A percentile compares a stretch with the other conserved stretches of the same genome.
phyloP scores from a whole-genome alignment of 2,329 filamentous ascomycete species.

The Lachnellula subtilissima region DNA sequence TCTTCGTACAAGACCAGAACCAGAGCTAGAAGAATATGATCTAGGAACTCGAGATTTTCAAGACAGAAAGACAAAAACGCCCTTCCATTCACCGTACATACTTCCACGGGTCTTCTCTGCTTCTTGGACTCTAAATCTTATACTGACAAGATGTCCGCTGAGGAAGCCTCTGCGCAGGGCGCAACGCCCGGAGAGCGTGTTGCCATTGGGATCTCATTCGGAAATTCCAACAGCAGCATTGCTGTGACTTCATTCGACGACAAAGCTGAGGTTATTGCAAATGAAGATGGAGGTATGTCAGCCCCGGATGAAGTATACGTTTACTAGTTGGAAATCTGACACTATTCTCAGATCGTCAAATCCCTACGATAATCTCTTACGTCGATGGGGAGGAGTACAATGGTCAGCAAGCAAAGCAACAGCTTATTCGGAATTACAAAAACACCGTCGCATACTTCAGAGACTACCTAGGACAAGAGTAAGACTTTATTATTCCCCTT shows the following conservation, averaged over 20 bases:
- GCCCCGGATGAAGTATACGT: neutral
- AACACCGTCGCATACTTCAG: slow-evolving; percentile 96
- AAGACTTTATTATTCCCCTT: slow-evolving; percentile 33
- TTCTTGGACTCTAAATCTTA: neutral
- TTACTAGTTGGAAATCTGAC: neutral
- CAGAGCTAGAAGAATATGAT: slow-evolving; percentile 19
- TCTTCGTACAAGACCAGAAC: no score
- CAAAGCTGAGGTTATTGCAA: slow-evolving; percentile 96
- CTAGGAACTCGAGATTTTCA: slow-evolving; percentile 2
- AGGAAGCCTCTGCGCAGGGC: slow-evolving; percentile 20
- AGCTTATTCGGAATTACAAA: slow-evolving; percentile 84
- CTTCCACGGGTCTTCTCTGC: neutral
- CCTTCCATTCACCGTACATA: neutral
- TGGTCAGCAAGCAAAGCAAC: slow-evolving; percentile 88
- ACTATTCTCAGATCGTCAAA: slow-evolving; percentile 73
- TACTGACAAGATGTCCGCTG: slow-evolving; percentile 27
- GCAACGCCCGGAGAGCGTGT: slow-evolving; percentile 53
- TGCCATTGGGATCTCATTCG: slow-evolving; percentile 94
- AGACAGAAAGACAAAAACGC: neutral
- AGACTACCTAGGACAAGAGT: slow-evolving; percentile 94
- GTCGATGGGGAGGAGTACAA: slow-evolving; percentile 95
- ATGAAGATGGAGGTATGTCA: slow-evolving; percentile 88
- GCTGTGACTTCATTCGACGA: slow-evolving; percentile 89
- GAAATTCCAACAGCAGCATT: slow-evolving; percentile 98
- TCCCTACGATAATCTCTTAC: slow-evolving; percentile 90